Base-by-base conservation (phyloP, 2,329 filamentous ascomycete species). In the Calonectria leucothoes region DNA sequence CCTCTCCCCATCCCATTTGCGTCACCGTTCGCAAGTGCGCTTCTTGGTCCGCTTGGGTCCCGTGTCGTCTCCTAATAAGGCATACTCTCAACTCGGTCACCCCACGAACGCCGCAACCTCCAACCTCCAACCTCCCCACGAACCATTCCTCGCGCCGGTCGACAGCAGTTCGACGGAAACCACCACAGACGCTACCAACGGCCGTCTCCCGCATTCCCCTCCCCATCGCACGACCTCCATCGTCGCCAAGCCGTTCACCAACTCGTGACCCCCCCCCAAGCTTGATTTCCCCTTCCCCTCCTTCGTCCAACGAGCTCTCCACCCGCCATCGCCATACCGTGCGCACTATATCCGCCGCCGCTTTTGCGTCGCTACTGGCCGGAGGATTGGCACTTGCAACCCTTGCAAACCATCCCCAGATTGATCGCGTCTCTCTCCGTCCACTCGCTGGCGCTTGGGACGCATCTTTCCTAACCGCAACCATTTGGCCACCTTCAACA, bases 211-310 rank as follows among this genome's bases (percentile, higher is more conserved):
- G 70, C 64, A 69, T 63, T 57, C 61, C 68, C 69, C 69, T 66
- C 51, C 68, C 70, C 73, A 74, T 72, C 73, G 73, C 73, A 70
- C 66, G 72, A 49, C 69, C 55, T 61, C 33, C 73, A 74, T 67
- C 23, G 33, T 71, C 69, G 35, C 70, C 52, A 74, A 39, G 76
- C 66, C 65, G 69, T 66, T 69, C 61, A 70, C 64, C 70, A 75
- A 75, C 72, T 76, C 74, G 78, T 80, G 73, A 80, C 73, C 70
- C 48, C 33, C 73, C 70, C 48, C 33, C 52, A 66, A 78, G 70
- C 76, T 80, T 73, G 73, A 69, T 74, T 73, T 48, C 75, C 77
- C 76, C 71, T 75, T 74, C 78, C 74, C 71, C 75, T 75, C 77
- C 68, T 74, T 71, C 64, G 72, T 72, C 64, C 73, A 66, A 66